These are phyloP conservation scores for Wakefieldia striispora DNA, from an alignment of 768 basidiomycete species.

Conservation along the genomic window DNA sequence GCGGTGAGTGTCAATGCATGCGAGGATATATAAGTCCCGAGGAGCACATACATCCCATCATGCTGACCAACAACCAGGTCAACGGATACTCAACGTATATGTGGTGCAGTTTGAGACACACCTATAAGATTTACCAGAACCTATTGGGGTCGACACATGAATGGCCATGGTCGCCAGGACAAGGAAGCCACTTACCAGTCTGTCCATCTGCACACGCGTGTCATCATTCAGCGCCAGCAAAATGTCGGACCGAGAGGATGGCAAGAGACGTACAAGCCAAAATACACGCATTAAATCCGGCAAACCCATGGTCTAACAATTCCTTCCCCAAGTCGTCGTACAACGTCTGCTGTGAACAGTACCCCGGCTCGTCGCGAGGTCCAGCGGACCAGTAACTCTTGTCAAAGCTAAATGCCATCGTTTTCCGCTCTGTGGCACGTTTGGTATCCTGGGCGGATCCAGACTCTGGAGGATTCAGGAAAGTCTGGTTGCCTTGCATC, in stretches of 20 bases:
- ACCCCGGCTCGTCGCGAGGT: slow-evolving; percentile 80
- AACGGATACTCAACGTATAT: background rate
- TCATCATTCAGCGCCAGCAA: background rate
- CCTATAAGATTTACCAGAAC: slow-evolving; percentile 93
- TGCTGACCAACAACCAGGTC: slow-evolving; percentile 46
- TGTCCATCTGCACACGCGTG: slow-evolving; percentile 56
- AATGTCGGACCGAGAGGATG: background rate
- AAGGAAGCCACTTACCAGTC: slow-evolving; percentile 59
- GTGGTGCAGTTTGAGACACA: slow-evolving; percentile 35
- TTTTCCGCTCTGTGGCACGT: slow-evolving; percentile 87
- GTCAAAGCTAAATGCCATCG: slow-evolving; percentile 92
- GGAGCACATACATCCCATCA: slow-evolving; percentile 85
- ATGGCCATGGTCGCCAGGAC: background rate
- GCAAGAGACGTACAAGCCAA: slow-evolving; percentile 83
- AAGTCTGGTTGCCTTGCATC: slow-evolving; percentile 93
- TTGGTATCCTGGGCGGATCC: slow-evolving; percentile 68
- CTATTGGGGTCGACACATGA: slow-evolving; percentile 36
- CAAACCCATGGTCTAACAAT: slow-evolving; percentile 90
- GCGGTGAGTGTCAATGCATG: slow-evolving; percentile 5
- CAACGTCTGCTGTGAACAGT: slow-evolving; percentile 92
- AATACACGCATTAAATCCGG: slow-evolving; percentile 98
- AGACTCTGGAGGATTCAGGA: slow-evolving; percentile 84
- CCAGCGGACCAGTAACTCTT: slow-evolving; percentile 98
- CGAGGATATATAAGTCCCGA: too few species aligned
- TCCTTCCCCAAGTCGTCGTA: slow-evolving; percentile 95